A percentile compares a stretch with the other conserved stretches of the same genome.
phyloP scores from a whole-genome alignment of 139 green algal genomes.

The Micractinium sp. region DNA sequence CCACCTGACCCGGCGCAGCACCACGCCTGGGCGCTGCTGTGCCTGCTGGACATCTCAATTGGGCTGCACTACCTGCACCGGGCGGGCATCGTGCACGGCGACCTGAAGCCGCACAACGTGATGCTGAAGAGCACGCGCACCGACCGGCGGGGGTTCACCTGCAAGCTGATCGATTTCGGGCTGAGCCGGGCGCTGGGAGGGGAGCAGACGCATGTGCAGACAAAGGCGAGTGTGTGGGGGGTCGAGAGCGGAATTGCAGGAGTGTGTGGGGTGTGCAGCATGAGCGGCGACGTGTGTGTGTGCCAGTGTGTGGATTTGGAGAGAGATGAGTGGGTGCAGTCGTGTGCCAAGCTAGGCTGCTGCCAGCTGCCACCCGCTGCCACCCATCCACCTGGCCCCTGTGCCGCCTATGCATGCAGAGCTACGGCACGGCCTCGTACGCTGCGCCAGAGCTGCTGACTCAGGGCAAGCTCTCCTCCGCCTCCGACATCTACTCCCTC shows the following conservation, averaged over 20 bases:
- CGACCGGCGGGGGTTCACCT: constrained; percentile 70
- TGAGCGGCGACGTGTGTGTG: no score
- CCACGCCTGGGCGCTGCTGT: constrained; percentile 14
- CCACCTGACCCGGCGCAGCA: not conserved
- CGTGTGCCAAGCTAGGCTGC: no score
- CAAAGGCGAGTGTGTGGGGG: not conserved
- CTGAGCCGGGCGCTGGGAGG: not conserved
- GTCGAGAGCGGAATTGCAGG: no score
- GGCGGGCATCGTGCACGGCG: constrained; percentile 58
- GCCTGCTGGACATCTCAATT: constrained; percentile 43
- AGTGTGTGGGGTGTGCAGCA: no score
- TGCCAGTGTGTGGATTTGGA: no score
- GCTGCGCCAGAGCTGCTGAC: not conserved
- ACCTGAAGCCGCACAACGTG: constrained; percentile 81
- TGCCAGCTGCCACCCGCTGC: no score
- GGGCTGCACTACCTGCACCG: constrained; percentile 71
- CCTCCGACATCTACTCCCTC: not conserved
- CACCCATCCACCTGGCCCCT: not conserved
- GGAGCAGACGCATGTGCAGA: not conserved
- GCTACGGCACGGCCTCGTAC: constrained; percentile 1
- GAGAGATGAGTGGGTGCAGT: no score
- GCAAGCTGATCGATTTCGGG: constrained; percentile 67
- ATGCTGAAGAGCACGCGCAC: constrained; percentile 63
- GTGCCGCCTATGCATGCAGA: not conserved
- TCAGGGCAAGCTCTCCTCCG: not conserved